phyloP scores from a whole-genome alignment of 306 rosid genomes.

The Pterocarpus santalinus region DNA sequence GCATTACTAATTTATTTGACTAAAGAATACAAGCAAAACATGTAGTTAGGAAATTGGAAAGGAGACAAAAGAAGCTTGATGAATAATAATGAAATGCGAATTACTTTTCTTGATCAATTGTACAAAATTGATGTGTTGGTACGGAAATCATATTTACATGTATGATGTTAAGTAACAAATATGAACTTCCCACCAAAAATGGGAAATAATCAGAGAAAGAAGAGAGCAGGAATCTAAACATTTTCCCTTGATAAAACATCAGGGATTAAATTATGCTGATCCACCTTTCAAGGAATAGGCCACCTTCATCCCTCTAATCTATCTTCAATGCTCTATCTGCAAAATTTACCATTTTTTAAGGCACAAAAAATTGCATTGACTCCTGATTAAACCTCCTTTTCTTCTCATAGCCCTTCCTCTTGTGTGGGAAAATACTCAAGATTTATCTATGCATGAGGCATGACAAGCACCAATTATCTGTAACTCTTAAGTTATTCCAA shows the following conservation, averaged over 20 bases:
- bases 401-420: slow-evolving; percentile 32
- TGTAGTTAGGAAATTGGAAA: slow-evolving; percentile 47
- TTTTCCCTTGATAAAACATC: slow-evolving; percentile 37
- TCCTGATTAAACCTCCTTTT: slow-evolving; percentile 18
- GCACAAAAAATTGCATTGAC: slow-evolving; percentile 44
- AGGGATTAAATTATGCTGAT: slow-evolving; percentile 36
- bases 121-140: slow-evolving; percentile 60
- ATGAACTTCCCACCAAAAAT: slow-evolving; percentile 51
- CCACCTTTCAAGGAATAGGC: slow-evolving; percentile 31
- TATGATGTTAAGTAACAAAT: slow-evolving; percentile 45
- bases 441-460: slow-evolving; percentile 33
- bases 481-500: slow-evolving; percentile 61
- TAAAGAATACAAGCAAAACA: slow-evolving; percentile 45
- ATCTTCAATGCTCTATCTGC: slow-evolving; percentile 30
- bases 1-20: slow-evolving; percentile 49
- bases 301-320: slow-evolving; percentile 20
- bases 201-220: slow-evolving; percentile 16
- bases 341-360: slow-evolving; percentile 43
- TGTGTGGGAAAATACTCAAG: slow-evolving; percentile 37
- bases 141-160: slow-evolving; percentile 62
- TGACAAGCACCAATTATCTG: slow-evolving; percentile 19
- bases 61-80: slow-evolving; percentile 22
- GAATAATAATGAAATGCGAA: slow-evolving; percentile 31
- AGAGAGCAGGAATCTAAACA: slow-evolving; percentile 28
- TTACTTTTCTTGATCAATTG: slow-evolving; percentile 34